These are phyloP conservation scores for Ceratocystis huliohia DNA, from an alignment of 2,329 filamentous ascomycete species.

Conservation along the genomic window DNA sequence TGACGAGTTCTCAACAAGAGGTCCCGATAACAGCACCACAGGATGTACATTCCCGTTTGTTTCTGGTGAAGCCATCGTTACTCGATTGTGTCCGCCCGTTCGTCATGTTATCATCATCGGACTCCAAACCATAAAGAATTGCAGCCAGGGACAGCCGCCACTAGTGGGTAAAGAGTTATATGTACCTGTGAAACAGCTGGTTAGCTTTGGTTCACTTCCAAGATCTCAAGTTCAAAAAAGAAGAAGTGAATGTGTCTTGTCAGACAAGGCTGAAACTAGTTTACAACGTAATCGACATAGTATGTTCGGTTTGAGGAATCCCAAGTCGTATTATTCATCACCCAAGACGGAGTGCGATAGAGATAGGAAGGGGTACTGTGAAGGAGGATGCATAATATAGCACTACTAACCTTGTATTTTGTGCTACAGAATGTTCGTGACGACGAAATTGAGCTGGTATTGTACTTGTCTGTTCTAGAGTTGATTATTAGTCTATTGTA, in stretches of 20 bases:
- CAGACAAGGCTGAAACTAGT: slow-evolving; percentile 58
- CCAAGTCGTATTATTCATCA: slow-evolving; percentile 53
- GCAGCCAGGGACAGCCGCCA: not conserved
- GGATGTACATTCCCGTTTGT: slow-evolving; percentile 51
- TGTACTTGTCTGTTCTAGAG: not conserved
- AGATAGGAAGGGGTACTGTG: slow-evolving; percentile 13
- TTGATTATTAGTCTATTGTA: not conserved
- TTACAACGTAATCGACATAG: slow-evolving; percentile 48
- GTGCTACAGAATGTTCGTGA: slow-evolving; percentile 4
- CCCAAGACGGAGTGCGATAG: slow-evolving; percentile 27
- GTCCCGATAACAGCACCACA: slow-evolving; percentile 39
- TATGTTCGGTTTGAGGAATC: slow-evolving; percentile 58
- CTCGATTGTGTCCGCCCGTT: slow-evolving; percentile 55
- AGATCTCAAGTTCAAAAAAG: slow-evolving; percentile 30
- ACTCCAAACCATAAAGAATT: slow-evolving; percentile 22
- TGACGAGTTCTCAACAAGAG: slow-evolving; percentile 57
- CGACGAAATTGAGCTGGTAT: not conserved
- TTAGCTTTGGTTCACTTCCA: slow-evolving; percentile 22
- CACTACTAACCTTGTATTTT: slow-evolving; percentile 36
- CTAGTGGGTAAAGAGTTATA: slow-evolving; percentile 6
- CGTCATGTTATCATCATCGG: slow-evolving; percentile 53
- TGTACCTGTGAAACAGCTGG: slow-evolving; percentile 20
- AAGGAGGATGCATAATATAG: not conserved
- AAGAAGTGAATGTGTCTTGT: slow-evolving; percentile 30
- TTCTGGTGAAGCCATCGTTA: slow-evolving; percentile 37